Evolutionary conservation across 1,284 basidiomycete species (phyloP), one percentile per base, ranked within the genome.

Genomic region (Leccinum ponderosum): DNA sequence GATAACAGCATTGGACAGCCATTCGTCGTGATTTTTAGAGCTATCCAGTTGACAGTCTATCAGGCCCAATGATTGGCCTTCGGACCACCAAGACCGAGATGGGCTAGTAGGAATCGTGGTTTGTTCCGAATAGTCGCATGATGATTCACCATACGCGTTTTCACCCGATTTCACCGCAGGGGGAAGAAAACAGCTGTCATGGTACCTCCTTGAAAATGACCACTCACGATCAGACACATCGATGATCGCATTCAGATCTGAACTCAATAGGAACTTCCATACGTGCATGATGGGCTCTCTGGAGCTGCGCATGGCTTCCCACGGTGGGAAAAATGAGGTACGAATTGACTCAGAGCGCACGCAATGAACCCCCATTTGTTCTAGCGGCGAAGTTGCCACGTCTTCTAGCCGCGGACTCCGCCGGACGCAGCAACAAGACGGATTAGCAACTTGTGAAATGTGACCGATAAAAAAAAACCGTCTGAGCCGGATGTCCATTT

Each of bases 41-140:
- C 35, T 55, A 25, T 53, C 48, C n/a, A 9, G 12, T 15, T 53
- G 35, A 31, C 3, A 47, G 47, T 47, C 3, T 15, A 48, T 12
- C 37, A 53, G 48, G 11, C 39, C 6, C 35, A 22, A 37, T 20
- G 11, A 27, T 44, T 33, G 2, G 35, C 37, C 20, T 61, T 68
- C 62, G 58, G 62, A 66, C 60, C 66, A 53, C 17, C 12, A 20
- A 31, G 33, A 55, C 33, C 22, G 53, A 59, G 63, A 68, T 7
- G 66, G 66, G 14, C 35, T 14, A 7, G 14, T 69, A 65, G 33
- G 61, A 51, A 11, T 22, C 50, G 22, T 52, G 51, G n/a, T 53
- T 55, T 39, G 8, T 54, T 25, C 42, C 8, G 50, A 27, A 33
- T 12, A 14, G 11, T 48, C 37, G 4, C 42, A 31, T 31, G 31